Base-by-base conservation (phyloP, 495 filamentous ascomycete species). In the Beverwykella pulmonaria region DNA sequence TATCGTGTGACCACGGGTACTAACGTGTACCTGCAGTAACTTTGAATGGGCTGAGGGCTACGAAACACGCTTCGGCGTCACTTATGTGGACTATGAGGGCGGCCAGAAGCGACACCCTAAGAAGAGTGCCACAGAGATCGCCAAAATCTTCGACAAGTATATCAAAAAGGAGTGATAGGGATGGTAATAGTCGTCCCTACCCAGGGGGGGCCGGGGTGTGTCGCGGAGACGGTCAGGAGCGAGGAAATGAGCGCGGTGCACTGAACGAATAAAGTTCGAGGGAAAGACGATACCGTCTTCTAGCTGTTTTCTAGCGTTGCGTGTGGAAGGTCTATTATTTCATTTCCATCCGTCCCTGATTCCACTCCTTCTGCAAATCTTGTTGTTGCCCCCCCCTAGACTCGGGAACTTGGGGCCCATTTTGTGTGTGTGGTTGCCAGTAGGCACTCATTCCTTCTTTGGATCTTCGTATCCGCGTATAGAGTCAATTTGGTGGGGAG, bases 41-140 rank as follows among this genome's bases (percentile, higher is more conserved):
- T 84, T 83, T 47, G 82, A 84, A 55, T 84, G 82, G 82, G 88
- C 89, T 53, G 89, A 92, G 70, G 89, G 89, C n/a, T 92, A 91
- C 75, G 87, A 90, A 76, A 90, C 89, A n/a, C 82, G 89, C 23
- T 92, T 92, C 70, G 89, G 89, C 41, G 87, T 92, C 49, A 91
- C 88, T 6, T 91, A 81, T 74, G 88, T 92, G 41, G 89, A 91
- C 78, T 91, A 92, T 69, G 80, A 82, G 67, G 84, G 89, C 58
- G 84, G 84, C 30, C 88, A 92, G 81, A 88, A 90, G 81, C 78
- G 90, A 41, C 82, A 87, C 57, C 88, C 89, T 29, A 92, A 92
- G 84, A 88, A 91, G 79, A 91, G 88, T 75, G 89, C 88, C 8
- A 85, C 80, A 77, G 81, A 79, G 67, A 80, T 92, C 69, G 79